Conservation (phyloP, 208 protist genomes). For the Acanthamoeba lenticulata region DNA sequence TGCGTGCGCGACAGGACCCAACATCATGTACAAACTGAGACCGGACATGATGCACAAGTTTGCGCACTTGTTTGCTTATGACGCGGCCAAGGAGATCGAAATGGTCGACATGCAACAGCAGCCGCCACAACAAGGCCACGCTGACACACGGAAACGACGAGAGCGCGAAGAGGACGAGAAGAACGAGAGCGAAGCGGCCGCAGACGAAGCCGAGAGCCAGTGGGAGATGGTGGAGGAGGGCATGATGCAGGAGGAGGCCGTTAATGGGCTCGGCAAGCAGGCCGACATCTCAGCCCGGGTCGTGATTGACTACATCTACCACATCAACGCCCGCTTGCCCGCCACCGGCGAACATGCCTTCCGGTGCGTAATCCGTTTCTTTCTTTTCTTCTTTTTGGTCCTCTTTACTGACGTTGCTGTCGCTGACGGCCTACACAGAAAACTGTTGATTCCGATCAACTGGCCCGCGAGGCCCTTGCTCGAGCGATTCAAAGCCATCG, state of each 20-base stretch:
- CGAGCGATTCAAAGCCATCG: neutral
- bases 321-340: neutral
- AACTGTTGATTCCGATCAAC: conserved; percentile 49
- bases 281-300: neutral
- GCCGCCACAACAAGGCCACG: neutral
- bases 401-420: too few species aligned
- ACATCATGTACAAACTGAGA: neutral
- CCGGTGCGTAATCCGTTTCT: too few species aligned
- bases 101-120: neutral
- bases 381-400: too few species aligned
- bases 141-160: neutral
- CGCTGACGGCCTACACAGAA: neutral
- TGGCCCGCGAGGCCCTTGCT: neutral
- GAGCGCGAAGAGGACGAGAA: neutral
- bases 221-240: conserved; percentile 25
- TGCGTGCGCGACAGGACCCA: too few species aligned
- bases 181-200: neutral
- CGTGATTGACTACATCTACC: conserved; percentile 26
- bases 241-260: neutral
- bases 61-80: neutral
- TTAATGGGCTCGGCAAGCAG: neutral
- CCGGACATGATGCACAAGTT: conserved; percentile 40
- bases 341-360: conserved; percentile 28
- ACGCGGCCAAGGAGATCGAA: neutral
- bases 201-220: neutral